Evolutionary conservation across 108 stramenopile genomes (phyloP), one percentile per base, ranked within the genome.

Genomic region (Ochromonas danica): DNA sequence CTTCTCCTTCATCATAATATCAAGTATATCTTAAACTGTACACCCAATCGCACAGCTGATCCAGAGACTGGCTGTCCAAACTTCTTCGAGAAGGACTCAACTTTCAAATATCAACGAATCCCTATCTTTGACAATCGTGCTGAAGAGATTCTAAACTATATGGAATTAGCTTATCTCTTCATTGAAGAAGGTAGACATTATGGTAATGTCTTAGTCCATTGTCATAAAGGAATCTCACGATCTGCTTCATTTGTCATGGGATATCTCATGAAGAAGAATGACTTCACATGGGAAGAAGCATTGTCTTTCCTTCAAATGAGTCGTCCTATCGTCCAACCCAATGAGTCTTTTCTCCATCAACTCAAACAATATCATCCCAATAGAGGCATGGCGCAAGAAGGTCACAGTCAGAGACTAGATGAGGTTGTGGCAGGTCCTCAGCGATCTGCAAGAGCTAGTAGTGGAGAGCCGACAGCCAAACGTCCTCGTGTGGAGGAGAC

Each of bases 81-180:
- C 41, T 85, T 84, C 30, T 85, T 84, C 78, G 85, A 85, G 75
- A 85, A 85, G 31, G 85, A 85, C n/a, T 62, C 70, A 10, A 38
- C 42, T 1, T 80, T 85, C 45, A 84, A 71, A 36, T 85, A 85
- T 77, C 79, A 84, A 81, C 80, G 85, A 30, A 80, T 85, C 1
- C 72, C 85, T n/a, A 79, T 85, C 0, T 84, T 84, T 10, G 85
- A 85, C 62, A 85, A 85, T 81, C 38, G 80, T 1, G 83, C 82
- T 27, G 85, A 85, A 72, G 83, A 84, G n/a, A 75, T 85, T 10
- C 78, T 84, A 40, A 51, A 39, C 30, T 82, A 85, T 57, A 30
- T 85, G 35, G 79, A 84, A 1, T 43, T 65, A 14, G 61, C 71
- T 33, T 78, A 81, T 30, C 39, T 81, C 0, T 84, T 82, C 41